Base-by-base conservation (phyloP, 225 moss, liverwort and hornwort species). In the Straminergon stramineum region DNA sequence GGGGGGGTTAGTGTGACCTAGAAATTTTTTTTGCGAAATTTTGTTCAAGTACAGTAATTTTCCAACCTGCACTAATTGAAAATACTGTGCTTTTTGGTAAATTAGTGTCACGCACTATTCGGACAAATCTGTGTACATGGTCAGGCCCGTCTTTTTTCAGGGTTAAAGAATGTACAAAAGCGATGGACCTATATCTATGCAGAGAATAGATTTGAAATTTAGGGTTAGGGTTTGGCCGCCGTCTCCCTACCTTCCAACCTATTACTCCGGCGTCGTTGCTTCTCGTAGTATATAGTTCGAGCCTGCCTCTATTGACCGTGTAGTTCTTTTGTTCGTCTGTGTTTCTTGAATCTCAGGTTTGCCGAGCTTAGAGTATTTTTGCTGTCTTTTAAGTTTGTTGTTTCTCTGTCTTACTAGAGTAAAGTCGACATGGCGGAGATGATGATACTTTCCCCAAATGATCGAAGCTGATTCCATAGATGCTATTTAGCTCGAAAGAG, bases 371-470 rank as follows among this genome's bases (percentile, higher is more conserved):
- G 0, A 5, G 8, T 52, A 7, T 7, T 34, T 2, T 18, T 52
- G 17, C 27, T 12, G 3, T 9, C 1, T 17, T 22, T 17, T 13
- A 7, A 13, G 11, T 20, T 6, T 0, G 9, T 24, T 58, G 0
- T 63, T 43, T 30, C 5, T 9, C 7, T 13, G 5, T 7, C 31
- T 12, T 17, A 6, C 4, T 12, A 13, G 55, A 5, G 2, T 4
- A 5, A 1, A 5, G 48, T 82, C 31, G 79, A 60, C 78, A 83
- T 80, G 80, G 74, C 8, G 93, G 91, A 91, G 15, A 69, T 86
- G 93, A 91, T 18, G 93, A 93, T 41, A 86, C 90, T 93, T 93
- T 91, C 93, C 93, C 90, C 93, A 62, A 88, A 93, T 91, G 90
- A 93, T 88, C 91, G 91, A 93, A 73, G 64, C 84, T 93, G 91